phyloP scores from a whole-genome alignment of 2,329 filamentous ascomycete species.

The Cladosporium austrohemisphaericum region DNA sequence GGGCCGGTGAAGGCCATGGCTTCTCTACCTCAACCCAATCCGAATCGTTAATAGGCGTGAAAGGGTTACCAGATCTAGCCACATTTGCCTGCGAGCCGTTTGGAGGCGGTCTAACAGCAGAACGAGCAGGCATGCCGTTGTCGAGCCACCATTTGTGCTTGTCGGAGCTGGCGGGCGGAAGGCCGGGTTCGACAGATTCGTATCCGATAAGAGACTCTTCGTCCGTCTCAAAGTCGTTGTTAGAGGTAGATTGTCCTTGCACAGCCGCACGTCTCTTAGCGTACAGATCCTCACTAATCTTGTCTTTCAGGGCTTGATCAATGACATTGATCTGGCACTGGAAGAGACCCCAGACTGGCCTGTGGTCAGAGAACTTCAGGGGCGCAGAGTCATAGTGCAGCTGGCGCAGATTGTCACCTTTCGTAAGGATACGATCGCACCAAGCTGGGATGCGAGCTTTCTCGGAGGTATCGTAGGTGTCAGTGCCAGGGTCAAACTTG shows the following conservation, averaged over 20 bases:
- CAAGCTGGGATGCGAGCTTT: constrained; percentile 94
- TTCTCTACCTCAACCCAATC: constrained; percentile 69
- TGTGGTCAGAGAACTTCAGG: constrained; percentile 86
- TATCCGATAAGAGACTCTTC: constrained; percentile 81
- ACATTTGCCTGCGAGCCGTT: constrained; percentile 65
- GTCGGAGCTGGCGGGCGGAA: constrained; percentile 61
- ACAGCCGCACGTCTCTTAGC: constrained; percentile 62
- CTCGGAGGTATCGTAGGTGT: constrained; percentile 90
- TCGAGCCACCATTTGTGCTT: constrained; percentile 64
- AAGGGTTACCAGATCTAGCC: constrained; percentile 75
- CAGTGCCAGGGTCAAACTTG: constrained; percentile 85
- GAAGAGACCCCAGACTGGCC: constrained; percentile 90
- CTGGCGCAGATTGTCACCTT: constrained; percentile 78
- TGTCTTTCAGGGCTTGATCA: constrained; percentile 68
- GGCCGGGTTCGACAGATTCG: constrained; percentile 75
- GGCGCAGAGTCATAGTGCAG: constrained; percentile 77
- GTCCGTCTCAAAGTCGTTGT: constrained; percentile 57
- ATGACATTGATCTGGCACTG: constrained; percentile 77
- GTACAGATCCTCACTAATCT: constrained; percentile 72
- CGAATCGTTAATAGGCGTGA: constrained; percentile 66
- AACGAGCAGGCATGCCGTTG: constrained; percentile 67
- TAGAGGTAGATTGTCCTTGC: constrained; percentile 57
- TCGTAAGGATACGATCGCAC: constrained; percentile 90
- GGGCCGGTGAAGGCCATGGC: constrained; percentile 22
- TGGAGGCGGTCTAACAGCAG: constrained; percentile 63